Evolutionary conservation across 2,329 filamentous ascomycete genomes (phyloP), one percentile per base, ranked within the genome.

Genomic region (Aphanoascus verrucosus): DNA sequence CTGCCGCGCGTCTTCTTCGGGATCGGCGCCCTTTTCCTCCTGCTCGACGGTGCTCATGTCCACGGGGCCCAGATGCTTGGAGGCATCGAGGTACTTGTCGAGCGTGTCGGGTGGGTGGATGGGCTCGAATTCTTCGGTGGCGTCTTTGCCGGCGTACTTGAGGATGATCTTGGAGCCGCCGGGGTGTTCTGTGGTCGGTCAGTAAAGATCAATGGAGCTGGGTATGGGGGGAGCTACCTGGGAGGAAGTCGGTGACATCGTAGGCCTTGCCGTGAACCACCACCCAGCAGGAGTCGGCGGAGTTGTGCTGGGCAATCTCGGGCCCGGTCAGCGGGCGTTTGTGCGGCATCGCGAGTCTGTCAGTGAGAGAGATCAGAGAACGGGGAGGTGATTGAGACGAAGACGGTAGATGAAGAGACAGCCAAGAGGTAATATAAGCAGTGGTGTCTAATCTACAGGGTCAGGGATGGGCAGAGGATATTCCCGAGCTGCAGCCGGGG

Each of bases 81-180:
- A 86, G 66, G 80, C 76, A 67, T 90, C 83, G 55, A 95, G 82
- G 69, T 87, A 95, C 75, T 82, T 80, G 67, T 81, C 79, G 15
- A 96, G 80, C 0, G 89, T 95, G 71, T 95, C 90, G 12, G 86
- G 87, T 2, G 90, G 90, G 68, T 85, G 82, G 59, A 96, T 93
- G 35, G 89, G 89, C 46, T 94, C 88, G 70, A 87, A 96, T 65
- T 88, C 88, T 67, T 90, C 86, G 35, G 89, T 94, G 38, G 89
- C 89, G 75, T 96, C 90, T 76, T 91, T 94, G 63, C 90, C 89
- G 31, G 90, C 90, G 72, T 96, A 95, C 74, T 95, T 95, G 59
- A 98, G 79, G 64, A 98, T 97, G 68, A 97, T 94, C 66, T 91
- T 93, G 60, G 83, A 78, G 37, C 88, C 90, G 57, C 90, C 90